Conservation (phyloP, 139 green algal genomes). For the Zygnema circumcarinatum region DNA sequence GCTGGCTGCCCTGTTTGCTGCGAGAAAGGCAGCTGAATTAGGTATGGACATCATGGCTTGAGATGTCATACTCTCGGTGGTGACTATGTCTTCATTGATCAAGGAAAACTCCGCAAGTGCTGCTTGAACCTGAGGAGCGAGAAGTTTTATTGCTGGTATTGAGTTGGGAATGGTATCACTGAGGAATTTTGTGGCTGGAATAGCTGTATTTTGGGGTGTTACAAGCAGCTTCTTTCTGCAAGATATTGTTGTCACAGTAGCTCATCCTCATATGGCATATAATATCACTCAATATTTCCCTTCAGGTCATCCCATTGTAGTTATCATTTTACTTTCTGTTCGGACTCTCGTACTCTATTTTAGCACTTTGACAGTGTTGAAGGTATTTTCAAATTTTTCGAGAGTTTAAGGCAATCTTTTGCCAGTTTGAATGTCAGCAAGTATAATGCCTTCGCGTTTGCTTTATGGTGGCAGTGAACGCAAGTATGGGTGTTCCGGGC, state of each 20-base stretch:
- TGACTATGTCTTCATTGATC: neutral
- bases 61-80: neutral
- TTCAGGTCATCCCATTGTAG: too few relatives aligned
- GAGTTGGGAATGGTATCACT: neutral
- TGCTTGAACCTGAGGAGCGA: slow-evolving; percentile 5
- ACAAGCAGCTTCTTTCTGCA: neutral
- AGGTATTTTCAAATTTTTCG: too few relatives aligned
- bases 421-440: too few relatives aligned
- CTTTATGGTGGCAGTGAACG: slow-evolving; percentile 39
- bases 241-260: neutral
- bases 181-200: neutral
- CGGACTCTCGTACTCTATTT: too few relatives aligned
- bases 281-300: neutral
- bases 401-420: too few relatives aligned
- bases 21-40: slow-evolving; percentile 27
- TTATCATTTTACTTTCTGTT: too few relatives aligned
- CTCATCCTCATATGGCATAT: neutral
- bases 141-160: neutral
- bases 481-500: slow-evolving; percentile 28
- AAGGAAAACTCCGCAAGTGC: neutral
- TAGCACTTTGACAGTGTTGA: too few relatives aligned
- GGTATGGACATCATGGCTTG: neutral
- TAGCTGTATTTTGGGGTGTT: neutral
- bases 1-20: slow-evolving; percentile 16
- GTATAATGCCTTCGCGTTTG: slow-evolving; percentile 4